Conservation (phyloP, 208 protist genomes). For the Histomonas meleagridis region DNA sequence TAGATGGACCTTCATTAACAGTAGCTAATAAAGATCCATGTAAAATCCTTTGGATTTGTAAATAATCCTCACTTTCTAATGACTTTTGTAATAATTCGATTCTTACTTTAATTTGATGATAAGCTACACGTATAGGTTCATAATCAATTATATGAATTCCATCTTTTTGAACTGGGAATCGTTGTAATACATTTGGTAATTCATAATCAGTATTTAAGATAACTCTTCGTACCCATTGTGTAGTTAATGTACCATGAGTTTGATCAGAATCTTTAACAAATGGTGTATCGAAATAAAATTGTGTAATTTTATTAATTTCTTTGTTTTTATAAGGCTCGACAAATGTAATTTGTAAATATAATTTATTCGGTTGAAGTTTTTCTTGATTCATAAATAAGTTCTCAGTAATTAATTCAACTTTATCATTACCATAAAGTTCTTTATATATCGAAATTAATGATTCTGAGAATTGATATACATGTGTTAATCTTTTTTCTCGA, state of each 20-base stretch:
- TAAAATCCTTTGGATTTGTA: background rate
- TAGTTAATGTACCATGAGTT: background rate
- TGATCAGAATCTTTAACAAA: background rate
- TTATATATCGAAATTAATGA: background rate
- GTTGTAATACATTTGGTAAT: background rate
- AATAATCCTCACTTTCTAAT: background rate
- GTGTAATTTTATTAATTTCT: background rate
- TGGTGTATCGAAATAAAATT: conserved; percentile 25
- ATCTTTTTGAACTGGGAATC: background rate
- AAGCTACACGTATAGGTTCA: background rate
- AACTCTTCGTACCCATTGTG: background rate
- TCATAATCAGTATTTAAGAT: background rate
- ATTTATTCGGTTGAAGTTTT: background rate
- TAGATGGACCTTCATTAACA: background rate
- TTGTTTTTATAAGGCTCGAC: background rate
- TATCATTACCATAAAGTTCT: background rate
- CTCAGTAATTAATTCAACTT: background rate
- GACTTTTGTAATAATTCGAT: background rate
- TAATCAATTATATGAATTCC: background rate
- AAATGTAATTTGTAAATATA: background rate
- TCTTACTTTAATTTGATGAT: background rate
- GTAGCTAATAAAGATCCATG: background rate
- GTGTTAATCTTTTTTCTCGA: background rate
- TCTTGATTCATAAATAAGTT: too few species aligned
- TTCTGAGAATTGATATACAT: background rate